These are phyloP conservation scores for Trichosanthes cucumerina DNA, from an alignment of 306 rosid species.

Conservation along the genomic window DNA sequence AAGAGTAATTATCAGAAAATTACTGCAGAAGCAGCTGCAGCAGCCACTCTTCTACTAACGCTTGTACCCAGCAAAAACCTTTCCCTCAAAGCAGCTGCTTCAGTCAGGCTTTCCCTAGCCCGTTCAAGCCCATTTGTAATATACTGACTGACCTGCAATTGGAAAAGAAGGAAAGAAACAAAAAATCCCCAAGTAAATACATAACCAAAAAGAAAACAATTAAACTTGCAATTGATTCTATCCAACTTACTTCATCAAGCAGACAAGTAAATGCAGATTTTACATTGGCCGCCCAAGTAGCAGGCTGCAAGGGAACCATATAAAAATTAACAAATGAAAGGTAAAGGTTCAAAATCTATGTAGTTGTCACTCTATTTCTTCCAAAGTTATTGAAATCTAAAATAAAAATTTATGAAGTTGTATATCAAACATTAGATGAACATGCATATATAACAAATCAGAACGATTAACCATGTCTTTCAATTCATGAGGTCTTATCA, in stretches of 20 bases:
- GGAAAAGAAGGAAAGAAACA: neutral
- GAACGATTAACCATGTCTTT: neutral
- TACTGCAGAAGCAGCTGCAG: slow-evolving; percentile 98
- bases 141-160: slow-evolving; percentile 74
- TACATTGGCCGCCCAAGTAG: slow-evolving; percentile 72
- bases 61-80: slow-evolving; percentile 66
- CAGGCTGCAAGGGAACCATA: slow-evolving; percentile 49
- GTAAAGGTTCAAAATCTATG: neutral
- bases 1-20: slow-evolving; percentile 14
- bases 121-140: slow-evolving; percentile 90
- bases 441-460: neutral
- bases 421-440: neutral
- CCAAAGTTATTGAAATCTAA: neutral
- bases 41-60: slow-evolving; percentile 86
- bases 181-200: neutral
- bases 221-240: slow-evolving; percentile 12
- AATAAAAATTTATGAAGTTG: neutral
- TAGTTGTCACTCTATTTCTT: neutral
- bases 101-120: slow-evolving; percentile 83
- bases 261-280: slow-evolving; percentile 83
- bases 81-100: slow-evolving; percentile 93
- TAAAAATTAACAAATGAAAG: slow-evolving; percentile 4
- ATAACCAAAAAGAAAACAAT: neutral
- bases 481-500: too few species aligned
- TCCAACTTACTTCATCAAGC: slow-evolving; percentile 82